Evolutionary conservation across 1,139 yeast species (phyloP).

Genomic region (Suhomyces taliae): DNA sequence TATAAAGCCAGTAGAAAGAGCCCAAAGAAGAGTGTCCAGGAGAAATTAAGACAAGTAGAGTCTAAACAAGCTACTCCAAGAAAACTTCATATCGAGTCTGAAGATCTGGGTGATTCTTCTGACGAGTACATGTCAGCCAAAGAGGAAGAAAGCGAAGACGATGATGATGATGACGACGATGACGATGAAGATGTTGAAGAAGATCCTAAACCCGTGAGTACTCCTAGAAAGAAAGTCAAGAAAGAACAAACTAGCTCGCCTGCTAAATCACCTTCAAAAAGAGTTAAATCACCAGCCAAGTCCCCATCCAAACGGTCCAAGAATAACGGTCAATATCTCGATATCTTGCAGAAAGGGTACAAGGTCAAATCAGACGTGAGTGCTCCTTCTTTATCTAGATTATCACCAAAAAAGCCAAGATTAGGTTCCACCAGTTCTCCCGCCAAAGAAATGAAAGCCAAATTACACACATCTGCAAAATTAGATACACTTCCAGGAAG

Average conservation of each 20-base stretch:
- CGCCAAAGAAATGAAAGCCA: conserved; percentile 50
- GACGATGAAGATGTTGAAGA: conserved; percentile 14
- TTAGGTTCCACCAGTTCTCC: not conserved
- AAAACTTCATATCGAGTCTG: conserved; percentile 1
- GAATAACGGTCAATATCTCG: conserved; percentile 18
- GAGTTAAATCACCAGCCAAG: conserved; percentile 6
- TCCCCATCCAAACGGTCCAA: conserved; percentile 6
- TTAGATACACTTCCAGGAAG: conserved; percentile 70
- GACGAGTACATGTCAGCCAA: conserved; percentile 6
- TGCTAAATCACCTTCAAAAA: conserved; percentile 8
- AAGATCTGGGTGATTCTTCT: not conserved
- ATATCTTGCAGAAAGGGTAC: conserved; percentile 30
- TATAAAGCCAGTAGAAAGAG: conserved; percentile 13
- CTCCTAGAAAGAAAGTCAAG: conserved; percentile 11
- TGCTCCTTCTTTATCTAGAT: conserved; percentile 25
- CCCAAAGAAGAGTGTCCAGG: conserved; percentile 9
- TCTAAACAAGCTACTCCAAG: not conserved
- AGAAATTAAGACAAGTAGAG: conserved; percentile 7
- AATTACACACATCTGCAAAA: conserved; percentile 55
- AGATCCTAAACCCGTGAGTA: conserved; percentile 2
- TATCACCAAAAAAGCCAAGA: conserved; percentile 23
- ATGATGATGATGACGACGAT: conserved; percentile 8
- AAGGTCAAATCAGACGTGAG: conserved; percentile 27
- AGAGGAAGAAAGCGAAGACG: conserved; percentile 9
- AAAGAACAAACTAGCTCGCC: conserved; percentile 1